Evolutionary conservation across 2,329 filamentous ascomycete genomes (phyloP).

Genomic region (Aspergillus tubingensis): DNA sequence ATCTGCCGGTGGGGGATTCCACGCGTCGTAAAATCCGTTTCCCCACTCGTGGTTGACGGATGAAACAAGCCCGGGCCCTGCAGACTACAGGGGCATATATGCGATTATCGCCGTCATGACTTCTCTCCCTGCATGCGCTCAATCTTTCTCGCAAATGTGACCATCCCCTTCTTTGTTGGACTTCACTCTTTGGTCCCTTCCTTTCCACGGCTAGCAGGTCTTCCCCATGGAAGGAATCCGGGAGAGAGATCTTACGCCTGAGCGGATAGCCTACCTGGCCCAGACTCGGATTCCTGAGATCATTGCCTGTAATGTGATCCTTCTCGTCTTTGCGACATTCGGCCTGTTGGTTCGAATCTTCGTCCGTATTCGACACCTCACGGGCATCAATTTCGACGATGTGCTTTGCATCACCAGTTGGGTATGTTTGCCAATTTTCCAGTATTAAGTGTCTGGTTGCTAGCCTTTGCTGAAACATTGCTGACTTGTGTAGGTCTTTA

Average conservation of each 20-base stretch:
- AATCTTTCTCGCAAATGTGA: slow-evolving; percentile 2
- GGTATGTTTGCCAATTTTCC: slow-evolving; percentile 7
- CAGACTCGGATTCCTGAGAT: slow-evolving; percentile 15
- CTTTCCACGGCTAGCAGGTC: slow-evolving; percentile 10
- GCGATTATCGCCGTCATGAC: background rate
- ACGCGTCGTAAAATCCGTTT: slow-evolving; percentile 8
- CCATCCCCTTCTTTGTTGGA: background rate
- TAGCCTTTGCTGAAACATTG: background rate
- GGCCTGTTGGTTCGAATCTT: slow-evolving; percentile 20
- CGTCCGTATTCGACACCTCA: slow-evolving; percentile 18
- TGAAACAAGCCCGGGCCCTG: slow-evolving; percentile 12
- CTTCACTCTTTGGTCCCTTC: background rate
- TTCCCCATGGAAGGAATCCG: slow-evolving; percentile 14
- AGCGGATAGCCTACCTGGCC: slow-evolving; percentile 14
- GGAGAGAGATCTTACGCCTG: slow-evolving; percentile 14
- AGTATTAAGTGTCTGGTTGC: too few relatives aligned
- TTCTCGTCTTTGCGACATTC: slow-evolving; percentile 11
- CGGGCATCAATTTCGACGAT: slow-evolving; percentile 21
- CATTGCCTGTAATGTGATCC: slow-evolving; percentile 19
- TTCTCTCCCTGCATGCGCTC: background rate
- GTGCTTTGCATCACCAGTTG: slow-evolving; percentile 19
- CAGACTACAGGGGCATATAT: slow-evolving; percentile 5
- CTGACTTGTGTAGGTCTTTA: slow-evolving; percentile 13
- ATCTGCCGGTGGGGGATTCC: background rate
- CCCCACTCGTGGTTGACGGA: background rate